Conservation (phyloP, 208 protist genomes). For the Trypanosoma scelopori region DNA sequence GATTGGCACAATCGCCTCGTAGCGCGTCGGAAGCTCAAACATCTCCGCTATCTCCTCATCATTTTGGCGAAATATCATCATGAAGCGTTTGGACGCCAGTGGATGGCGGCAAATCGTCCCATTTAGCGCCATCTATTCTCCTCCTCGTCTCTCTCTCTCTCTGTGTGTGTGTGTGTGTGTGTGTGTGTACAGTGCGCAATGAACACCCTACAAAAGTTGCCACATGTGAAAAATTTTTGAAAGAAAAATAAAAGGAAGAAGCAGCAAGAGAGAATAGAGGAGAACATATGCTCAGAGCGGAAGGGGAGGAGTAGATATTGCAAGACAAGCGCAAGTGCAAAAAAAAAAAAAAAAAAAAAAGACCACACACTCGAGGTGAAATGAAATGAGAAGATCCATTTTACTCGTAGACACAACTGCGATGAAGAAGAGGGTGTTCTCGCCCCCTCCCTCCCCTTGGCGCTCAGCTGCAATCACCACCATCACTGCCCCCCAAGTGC, state of each 20-base stretch:
- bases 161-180: no score
- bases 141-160: neutral
- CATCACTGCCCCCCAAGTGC: neutral
- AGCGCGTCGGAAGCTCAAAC: slow-evolving; percentile 79
- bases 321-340: slow-evolving; percentile 7
- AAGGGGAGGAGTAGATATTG: no score
- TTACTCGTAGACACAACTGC: neutral
- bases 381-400: slow-evolving; percentile 1
- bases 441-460: no score
- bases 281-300: slow-evolving; percentile 6
- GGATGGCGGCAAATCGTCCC: slow-evolving; percentile 65
- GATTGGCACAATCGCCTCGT: slow-evolving; percentile 66
- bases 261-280: neutral
- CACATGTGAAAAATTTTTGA: no score
- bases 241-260: no score
- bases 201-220: no score
- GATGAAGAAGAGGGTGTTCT: no score
- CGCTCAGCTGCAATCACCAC: neutral
- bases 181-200: no score
- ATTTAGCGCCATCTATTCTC: slow-evolving; percentile 8
- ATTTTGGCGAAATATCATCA: slow-evolving; percentile 51
- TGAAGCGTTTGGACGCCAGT: slow-evolving; percentile 71
- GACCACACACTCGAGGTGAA: neutral
- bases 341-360: neutral
- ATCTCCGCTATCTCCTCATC: slow-evolving; percentile 58